These are phyloP conservation scores for Pistacia atlantica DNA, from an alignment of 345 rosid species.

Conservation along the genomic window DNA sequence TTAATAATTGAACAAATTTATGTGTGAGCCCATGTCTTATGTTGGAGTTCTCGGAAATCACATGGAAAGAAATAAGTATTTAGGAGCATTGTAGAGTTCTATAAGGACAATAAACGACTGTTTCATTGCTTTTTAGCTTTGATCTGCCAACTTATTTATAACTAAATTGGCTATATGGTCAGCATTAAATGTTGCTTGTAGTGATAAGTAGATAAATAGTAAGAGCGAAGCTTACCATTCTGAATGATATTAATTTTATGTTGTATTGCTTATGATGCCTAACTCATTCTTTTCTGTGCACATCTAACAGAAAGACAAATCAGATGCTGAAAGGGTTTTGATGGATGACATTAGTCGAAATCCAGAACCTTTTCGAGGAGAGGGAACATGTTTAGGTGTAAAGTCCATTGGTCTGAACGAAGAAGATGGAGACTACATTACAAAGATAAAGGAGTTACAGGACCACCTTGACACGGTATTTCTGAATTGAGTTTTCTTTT, in stretches of 20 bases:
- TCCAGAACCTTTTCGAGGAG: slow-evolving; percentile 1
- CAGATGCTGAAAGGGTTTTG: slow-evolving; percentile 3
- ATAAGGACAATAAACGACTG: too few species aligned
- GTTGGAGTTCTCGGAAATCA: too few species aligned
- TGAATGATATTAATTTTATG: not conserved
- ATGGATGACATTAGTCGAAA: slow-evolving; percentile 1
- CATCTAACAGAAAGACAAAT: not conserved
- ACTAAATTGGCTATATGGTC: too few species aligned
- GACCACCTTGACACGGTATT: slow-evolving; percentile 37
- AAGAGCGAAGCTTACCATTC: not conserved
- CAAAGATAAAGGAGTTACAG: slow-evolving; percentile 35
- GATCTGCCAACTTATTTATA: too few species aligned
- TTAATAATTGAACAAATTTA: too few species aligned
- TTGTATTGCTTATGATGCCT: not conserved
- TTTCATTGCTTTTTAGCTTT: too few species aligned
- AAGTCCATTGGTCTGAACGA: not conserved
- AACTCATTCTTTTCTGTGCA: not conserved
- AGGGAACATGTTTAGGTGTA: not conserved
- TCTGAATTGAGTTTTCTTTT: not conserved
- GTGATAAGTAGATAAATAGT: too few species aligned
- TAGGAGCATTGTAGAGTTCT: too few species aligned
- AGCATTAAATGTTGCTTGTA: too few species aligned
- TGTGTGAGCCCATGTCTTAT: too few species aligned
- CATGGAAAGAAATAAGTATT: too few species aligned
- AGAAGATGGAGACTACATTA: slow-evolving; percentile 18